Evolutionary conservation across 139 green algal genomes (phyloP).

Genomic region (Tetraselmis striata): DNA sequence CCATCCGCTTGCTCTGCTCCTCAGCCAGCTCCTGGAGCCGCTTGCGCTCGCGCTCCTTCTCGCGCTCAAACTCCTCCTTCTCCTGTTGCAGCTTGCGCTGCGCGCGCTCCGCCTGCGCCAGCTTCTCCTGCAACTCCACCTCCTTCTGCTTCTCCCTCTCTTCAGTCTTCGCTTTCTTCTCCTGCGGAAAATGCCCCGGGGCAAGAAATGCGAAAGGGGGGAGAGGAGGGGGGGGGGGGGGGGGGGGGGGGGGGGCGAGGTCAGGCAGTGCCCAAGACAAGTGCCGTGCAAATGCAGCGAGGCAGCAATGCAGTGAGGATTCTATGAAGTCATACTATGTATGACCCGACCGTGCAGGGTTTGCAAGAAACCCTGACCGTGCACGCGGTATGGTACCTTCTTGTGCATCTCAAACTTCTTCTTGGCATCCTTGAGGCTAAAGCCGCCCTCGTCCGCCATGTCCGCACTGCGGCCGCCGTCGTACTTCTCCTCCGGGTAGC

Average conservation of each 20-base stretch:
- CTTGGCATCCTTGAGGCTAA: not conserved
- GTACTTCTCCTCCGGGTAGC: constrained; percentile 11
- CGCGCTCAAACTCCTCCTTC: not conserved
- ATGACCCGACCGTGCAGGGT: too few relatives aligned
- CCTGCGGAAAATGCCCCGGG: too few relatives aligned
- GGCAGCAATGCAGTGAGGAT: too few relatives aligned
- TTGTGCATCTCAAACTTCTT: not conserved
- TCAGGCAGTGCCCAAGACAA: too few relatives aligned
- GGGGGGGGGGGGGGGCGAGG: too few relatives aligned
- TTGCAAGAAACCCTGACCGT: too few relatives aligned
- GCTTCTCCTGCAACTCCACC: constrained; percentile 1
- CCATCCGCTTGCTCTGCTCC: not conserved
- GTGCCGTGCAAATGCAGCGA: too few relatives aligned
- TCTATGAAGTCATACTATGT: too few relatives aligned
- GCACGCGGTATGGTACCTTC: not conserved
- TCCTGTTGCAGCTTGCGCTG: not conserved
- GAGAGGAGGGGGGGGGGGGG: too few relatives aligned
- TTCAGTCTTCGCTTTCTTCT: not conserved
- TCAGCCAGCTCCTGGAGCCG: not conserved
- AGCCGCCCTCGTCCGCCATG: not conserved
- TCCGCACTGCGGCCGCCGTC: not conserved
- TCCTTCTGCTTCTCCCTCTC: not conserved
- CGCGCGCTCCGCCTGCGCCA: not conserved
- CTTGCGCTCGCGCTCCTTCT: not conserved
- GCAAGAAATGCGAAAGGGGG: too few relatives aligned